Percentiles rank a stretch among this genome's conserved stretches.
Conservation (phyloP, 2,329 filamentous ascomycete genomes). For the Thermothelomyces thermophilus region DNA sequence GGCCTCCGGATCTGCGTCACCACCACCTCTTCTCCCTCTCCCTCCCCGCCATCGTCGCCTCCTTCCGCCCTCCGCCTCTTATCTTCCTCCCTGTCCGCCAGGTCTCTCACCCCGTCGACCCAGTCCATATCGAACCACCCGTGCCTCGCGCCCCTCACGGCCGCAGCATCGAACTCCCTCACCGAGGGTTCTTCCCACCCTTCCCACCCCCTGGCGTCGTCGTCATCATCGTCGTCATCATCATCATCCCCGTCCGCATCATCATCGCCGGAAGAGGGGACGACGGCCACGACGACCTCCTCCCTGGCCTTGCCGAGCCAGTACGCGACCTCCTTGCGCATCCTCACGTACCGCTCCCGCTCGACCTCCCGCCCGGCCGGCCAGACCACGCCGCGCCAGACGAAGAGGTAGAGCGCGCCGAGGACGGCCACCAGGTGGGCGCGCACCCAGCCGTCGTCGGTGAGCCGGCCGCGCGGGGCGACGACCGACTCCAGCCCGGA, state of each 20-base stretch:
- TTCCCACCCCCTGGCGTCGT: conserved; percentile 48
- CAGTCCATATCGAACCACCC: conserved; percentile 58
- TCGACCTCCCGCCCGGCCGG: conserved; percentile 32
- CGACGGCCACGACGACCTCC: conserved; percentile 30
- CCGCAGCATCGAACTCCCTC: conserved; percentile 55
- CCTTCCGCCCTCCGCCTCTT: conserved; percentile 23
- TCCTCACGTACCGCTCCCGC: conserved; percentile 39
- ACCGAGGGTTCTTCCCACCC: conserved; percentile 45
- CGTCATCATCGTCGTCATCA: conserved; percentile 30
- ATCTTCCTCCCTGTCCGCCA: conserved; percentile 32
- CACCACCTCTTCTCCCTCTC: conserved; percentile 32
- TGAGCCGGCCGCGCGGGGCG: conserved; percentile 36
- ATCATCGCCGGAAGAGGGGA: too few species aligned
- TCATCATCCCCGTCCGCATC: conserved; percentile 35
- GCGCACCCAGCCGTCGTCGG: conserved; percentile 44
- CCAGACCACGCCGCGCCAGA: conserved; percentile 44
- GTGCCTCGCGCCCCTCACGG: conserved; percentile 49
- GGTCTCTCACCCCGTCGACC: conserved; percentile 54
- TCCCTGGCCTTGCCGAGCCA: conserved; percentile 38
- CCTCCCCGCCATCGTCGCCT: conserved; percentile 31
- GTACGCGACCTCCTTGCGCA: conserved; percentile 41
- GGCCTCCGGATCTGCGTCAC: conserved; percentile 43
- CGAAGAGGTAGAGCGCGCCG: conserved; percentile 55
- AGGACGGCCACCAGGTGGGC: conserved; percentile 48
- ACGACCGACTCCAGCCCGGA: conserved; percentile 61